Conservation (phyloP, 495 filamentous ascomycete species). For the Penicillium alfredii region DNA sequence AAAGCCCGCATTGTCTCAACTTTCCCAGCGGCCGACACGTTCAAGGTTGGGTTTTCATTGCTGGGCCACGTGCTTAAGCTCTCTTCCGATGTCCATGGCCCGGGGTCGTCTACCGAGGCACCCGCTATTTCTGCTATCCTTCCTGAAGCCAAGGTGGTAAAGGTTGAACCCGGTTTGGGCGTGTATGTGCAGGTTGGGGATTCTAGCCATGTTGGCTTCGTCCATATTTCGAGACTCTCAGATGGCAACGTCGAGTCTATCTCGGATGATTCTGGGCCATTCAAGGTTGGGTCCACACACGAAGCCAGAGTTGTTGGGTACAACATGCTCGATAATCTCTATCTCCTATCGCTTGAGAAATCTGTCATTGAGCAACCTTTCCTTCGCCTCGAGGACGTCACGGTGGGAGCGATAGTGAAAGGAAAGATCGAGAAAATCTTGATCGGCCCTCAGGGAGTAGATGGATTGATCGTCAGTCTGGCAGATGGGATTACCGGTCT, state of each 20-base stretch:
- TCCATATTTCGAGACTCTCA: constrained; percentile 85
- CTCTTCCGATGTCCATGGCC: constrained; percentile 39
- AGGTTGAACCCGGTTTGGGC: constrained; percentile 70
- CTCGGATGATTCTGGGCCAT: constrained; percentile 66
- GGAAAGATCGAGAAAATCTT: constrained; percentile 82
- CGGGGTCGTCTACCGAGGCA: constrained; percentile 44
- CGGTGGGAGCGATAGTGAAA: constrained; percentile 71
- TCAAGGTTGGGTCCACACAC: constrained; percentile 69
- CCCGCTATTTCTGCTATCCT: constrained; percentile 71
- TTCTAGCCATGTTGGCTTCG: constrained; percentile 70
- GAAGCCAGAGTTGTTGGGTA: constrained; percentile 78
- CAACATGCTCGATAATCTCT: constrained; percentile 79
- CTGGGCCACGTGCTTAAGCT: constrained; percentile 76
- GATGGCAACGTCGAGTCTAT: constrained; percentile 81
- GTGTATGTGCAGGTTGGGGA: constrained; percentile 77
- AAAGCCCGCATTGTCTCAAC: constrained; percentile 83
- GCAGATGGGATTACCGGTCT: constrained; percentile 81
- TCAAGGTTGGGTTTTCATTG: constrained; percentile 79
- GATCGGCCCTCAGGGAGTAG: constrained; percentile 63
- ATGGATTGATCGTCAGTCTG: constrained; percentile 73
- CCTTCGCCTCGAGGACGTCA: constrained; percentile 82
- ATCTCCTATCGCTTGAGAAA: constrained; percentile 76
- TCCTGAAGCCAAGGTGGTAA: constrained; percentile 66
- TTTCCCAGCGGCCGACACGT: constrained; percentile 68
- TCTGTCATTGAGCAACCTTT: constrained; percentile 80